These are phyloP conservation scores for Linnemannia zychae DNA, from an alignment of 192 early-diverging fungal genomes.

Conservation along the genomic window DNA sequence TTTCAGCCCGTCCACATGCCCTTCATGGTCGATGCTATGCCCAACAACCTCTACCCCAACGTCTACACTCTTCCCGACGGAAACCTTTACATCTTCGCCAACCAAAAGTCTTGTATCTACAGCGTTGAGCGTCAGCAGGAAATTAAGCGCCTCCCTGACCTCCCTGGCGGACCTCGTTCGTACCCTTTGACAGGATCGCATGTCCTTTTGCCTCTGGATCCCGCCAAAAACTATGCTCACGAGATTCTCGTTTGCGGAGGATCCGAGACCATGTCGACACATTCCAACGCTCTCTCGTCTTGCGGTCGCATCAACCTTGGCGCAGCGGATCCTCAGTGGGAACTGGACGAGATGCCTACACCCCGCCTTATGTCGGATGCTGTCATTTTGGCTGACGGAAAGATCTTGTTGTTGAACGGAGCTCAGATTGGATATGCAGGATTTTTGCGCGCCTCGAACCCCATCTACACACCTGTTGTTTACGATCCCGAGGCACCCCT, in stretches of 20 bases:
- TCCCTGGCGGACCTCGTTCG: slow-evolving; percentile 58
- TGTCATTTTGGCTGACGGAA: slow-evolving; percentile 65
- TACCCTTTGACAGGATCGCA: slow-evolving; percentile 71
- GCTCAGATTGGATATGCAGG: slow-evolving; percentile 67
- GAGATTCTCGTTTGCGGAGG: slow-evolving; percentile 75
- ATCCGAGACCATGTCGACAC: slow-evolving; percentile 43
- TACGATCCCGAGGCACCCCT: slow-evolving; percentile 63
- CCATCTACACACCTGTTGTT: slow-evolving; percentile 63
- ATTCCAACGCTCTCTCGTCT: slow-evolving; percentile 46
- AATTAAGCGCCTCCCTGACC: slow-evolving; percentile 57
- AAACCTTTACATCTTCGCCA: slow-evolving; percentile 58
- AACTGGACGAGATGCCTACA: slow-evolving; percentile 63
- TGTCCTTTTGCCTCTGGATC: slow-evolving; percentile 67
- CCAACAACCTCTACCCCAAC: slow-evolving; percentile 59
- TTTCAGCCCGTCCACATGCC: slow-evolving; percentile 51
- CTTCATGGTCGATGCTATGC: slow-evolving; percentile 62
- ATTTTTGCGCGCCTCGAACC: slow-evolving; percentile 59
- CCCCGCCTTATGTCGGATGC: slow-evolving; percentile 64
- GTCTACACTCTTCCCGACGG: slow-evolving; percentile 57
- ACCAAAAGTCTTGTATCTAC: slow-evolving; percentile 46
- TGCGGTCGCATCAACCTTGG: slow-evolving; percentile 63
- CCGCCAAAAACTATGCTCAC: slow-evolving; percentile 67
- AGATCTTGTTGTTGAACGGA: slow-evolving; percentile 68
- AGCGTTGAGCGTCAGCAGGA: slow-evolving; percentile 16
- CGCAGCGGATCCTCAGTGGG: slow-evolving; percentile 58